These are phyloP conservation scores for Naganishia liquefaciens DNA, from an alignment of 1,284 basidiomycete genomes.

Conservation along the genomic window DNA sequence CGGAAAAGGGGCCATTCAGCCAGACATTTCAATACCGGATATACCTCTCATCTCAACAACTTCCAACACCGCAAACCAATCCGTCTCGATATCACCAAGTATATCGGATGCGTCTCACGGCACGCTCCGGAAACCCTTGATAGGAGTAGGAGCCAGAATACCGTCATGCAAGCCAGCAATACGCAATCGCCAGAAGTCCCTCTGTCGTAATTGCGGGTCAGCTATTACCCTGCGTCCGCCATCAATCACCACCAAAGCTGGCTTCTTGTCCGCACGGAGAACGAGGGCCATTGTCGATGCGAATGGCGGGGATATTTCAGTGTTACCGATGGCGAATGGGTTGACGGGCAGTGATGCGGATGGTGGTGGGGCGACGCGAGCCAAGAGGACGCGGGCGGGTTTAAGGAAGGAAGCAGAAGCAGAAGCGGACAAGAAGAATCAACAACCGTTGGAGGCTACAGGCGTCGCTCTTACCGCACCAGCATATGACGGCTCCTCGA, in stretches of 20 bases:
- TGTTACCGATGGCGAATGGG: conserved; percentile 12
- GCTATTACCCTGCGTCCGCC: conserved; percentile 7
- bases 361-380: background rate
- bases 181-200: background rate
- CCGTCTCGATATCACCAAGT: background rate
- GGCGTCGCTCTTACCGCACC: background rate
- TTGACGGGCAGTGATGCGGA: background rate
- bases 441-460: background rate
- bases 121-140: background rate
- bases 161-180: background rate
- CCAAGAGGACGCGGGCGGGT: conserved; percentile 4
- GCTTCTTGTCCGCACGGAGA: conserved; percentile 5
- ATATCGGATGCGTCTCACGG: background rate
- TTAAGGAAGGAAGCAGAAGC: background rate
- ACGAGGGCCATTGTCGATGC: conserved; percentile 19
- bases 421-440: too few species aligned
- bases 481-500: background rate
- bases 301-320: conserved; percentile 18
- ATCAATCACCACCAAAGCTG: conserved; percentile 6
- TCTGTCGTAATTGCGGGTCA: conserved; percentile 14
- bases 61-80: background rate
- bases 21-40: conserved; percentile 10
- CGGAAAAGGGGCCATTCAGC: conserved; percentile 1
- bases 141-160: conserved; percentile 11
- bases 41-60: background rate